Base-by-base conservation (phyloP, 805 yeast species). In the Metschnikowia continentalis region DNA sequence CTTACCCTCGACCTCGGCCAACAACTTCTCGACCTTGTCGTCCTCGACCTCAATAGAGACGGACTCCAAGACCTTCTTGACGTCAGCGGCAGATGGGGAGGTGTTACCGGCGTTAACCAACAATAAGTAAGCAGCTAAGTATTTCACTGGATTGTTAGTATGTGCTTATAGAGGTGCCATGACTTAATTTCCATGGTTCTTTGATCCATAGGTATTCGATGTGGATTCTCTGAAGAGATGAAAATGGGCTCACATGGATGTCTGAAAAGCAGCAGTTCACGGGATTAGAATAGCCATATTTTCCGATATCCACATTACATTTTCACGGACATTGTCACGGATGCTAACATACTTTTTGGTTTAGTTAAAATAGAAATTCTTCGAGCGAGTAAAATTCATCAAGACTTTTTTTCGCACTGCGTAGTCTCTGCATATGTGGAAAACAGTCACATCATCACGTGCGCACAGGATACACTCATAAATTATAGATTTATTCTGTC, bases 101-200 rank as follows among this genome's bases (percentile, higher is more conserved):
- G 73, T 57, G 72, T 71, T 71, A 61, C 76, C 76, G 68, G 74
- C 75, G 72, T 70, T 70, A 58, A 70, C 73, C 68, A 71, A 71
- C 67, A 71, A 70, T 64, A 71, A 70, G 74, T 71, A 71, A 63
- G 76, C 76, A 66, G 76, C 76, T 64, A 71, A 67, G 75, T 71
- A 71, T 70, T 71, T 71, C 76, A 71, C 72, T 70, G 46, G 5
- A 35, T 26, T 32, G 69, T 66, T 66, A 66, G 70, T 65, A 64
- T 46, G 15, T 10, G 48, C 19, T 45, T 11, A 14, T 19, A 20
- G 20, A 32, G 45, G 23, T 32, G 23, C n/a, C 42, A 14, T 6
- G 40, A 23, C n/a, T 10, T 37, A 20, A 8, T 37, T 13, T 37
- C 13, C 23, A 37, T 17, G 23, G 22, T 17, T 37, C n/a, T 5